Base-by-base conservation (phyloP, 139 green algal genomes). In the Astrephomene gubernaculifera region DNA sequence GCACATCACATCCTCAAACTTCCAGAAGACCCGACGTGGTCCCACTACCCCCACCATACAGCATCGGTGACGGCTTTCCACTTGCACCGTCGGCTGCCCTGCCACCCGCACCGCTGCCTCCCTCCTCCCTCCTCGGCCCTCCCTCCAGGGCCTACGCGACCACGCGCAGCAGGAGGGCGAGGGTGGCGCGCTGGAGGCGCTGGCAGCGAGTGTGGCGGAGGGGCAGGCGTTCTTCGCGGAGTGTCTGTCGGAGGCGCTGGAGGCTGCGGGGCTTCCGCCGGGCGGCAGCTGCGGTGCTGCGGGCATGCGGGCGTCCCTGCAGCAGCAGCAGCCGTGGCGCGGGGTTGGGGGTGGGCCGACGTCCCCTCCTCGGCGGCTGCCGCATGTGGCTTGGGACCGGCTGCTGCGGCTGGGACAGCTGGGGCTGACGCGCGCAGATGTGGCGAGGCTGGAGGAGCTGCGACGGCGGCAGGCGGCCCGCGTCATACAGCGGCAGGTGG, bases 361-460 rank as follows among this genome's bases (percentile, higher is more conserved):
- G n/a, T n/a, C n/a, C 7, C 36, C 25, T 7, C 24, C 68, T 75
- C 49, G 52, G 67, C 7, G 69, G 69, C 39, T 76, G 41, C 36
- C 49, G 53, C 31, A 22, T 33, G 49, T 52, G 29, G 63, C 64
- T 4, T 85, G 79, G 79, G 79, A 85, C 44, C 52, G 38, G 63
- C 33, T 85, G 63, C 41, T 85, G 64, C 63, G 79, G 79, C 64
- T 85, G 44, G 79, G 79, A 21, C 79, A 85, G 63, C 79, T 85
- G 79, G 79, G 79, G 0, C 64, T 85, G n/a, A 85, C 79, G 12
- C 63, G 64, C 24, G n/a, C 79, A 8, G 79, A 85, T 39, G 79
- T 85, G 63, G 45, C 63, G 24, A 22, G 79, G 33, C 44, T 85
- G 43, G 63, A 75, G 21, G 31, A 39, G 44, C 39, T 85, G 0